These are phyloP conservation scores for Fomitiporia mediterranea DNA, from an alignment of 1,284 basidiomycete species.

Conservation along the genomic window DNA sequence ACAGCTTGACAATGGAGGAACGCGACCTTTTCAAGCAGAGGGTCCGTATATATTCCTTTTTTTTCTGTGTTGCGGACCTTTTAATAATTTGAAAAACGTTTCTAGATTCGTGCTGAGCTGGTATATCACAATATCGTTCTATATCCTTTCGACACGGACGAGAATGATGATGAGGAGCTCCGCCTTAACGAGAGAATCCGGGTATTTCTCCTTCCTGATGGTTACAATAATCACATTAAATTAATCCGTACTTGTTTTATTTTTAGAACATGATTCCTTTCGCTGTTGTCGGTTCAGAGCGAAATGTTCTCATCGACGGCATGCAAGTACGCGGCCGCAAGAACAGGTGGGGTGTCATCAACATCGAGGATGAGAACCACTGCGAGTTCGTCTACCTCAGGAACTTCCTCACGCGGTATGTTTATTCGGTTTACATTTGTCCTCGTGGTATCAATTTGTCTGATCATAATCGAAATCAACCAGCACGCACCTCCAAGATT, in stretches of 20 bases:
- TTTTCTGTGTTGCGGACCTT: neutral
- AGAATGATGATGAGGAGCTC: conserved; percentile 89
- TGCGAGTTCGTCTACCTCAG: conserved; percentile 98
- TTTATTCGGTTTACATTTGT: conserved; percentile 13
- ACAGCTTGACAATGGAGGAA: conserved; percentile 92
- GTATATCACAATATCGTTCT: conserved; percentile 90
- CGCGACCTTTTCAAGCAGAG: conserved; percentile 90
- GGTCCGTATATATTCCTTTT: conserved; percentile 35
- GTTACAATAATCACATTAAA: neutral
- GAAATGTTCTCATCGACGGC: conserved; percentile 91
- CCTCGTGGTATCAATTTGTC: neutral
- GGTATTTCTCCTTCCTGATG: conserved; percentile 42
- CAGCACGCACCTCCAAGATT: conserved; percentile 94
- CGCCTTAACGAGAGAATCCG: conserved; percentile 89
- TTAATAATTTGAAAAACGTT: neutral
- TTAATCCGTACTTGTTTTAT: too few relatives aligned
- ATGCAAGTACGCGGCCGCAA: conserved; percentile 93
- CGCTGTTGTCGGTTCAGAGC: conserved; percentile 94
- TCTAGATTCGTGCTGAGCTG: conserved; percentile 88
- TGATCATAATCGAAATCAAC: neutral
- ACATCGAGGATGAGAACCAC: conserved; percentile 94
- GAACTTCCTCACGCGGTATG: conserved; percentile 90
- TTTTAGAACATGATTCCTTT: conserved; percentile 88
- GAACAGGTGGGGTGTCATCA: conserved; percentile 98
- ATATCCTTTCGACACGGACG: conserved; percentile 97